These are phyloP conservation scores for Podospora pseudopauciseta DNA, from an alignment of 495 filamentous ascomycete species.

Conservation along the genomic window DNA sequence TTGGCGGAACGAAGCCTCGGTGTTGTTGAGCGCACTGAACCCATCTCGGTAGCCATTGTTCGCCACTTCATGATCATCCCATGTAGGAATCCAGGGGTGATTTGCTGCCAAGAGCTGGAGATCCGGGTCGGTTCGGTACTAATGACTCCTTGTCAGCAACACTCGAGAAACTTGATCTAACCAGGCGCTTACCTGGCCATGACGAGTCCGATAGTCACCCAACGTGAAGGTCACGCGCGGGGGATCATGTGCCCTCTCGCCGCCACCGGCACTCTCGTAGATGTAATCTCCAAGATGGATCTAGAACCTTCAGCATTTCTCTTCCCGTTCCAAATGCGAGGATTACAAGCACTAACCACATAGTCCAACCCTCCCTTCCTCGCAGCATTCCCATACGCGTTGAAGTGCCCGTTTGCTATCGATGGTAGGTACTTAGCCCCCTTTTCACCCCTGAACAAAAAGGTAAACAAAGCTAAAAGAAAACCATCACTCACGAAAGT, in stretches of 20 bases:
- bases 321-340: not conserved
- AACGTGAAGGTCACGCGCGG: slow-evolving; percentile 33
- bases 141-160: not conserved
- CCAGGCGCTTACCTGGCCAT: slow-evolving; percentile 47
- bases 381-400: slow-evolving; percentile 61
- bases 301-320: not conserved
- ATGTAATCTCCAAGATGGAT: slow-evolving; percentile 63
- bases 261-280: slow-evolving; percentile 56
- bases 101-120: slow-evolving; percentile 51
- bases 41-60: slow-evolving; percentile 61
- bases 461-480: slow-evolving; percentile 24
- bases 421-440: not conserved
- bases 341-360: slow-evolving; percentile 29
- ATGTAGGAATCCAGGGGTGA: slow-evolving; percentile 63
- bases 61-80: slow-evolving; percentile 68
- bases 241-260: slow-evolving; percentile 31
- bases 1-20: slow-evolving; percentile 58
- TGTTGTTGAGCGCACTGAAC: slow-evolving; percentile 55
- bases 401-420: slow-evolving; percentile 54
- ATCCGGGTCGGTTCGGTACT: slow-evolving; percentile 41
- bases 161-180: not conserved
- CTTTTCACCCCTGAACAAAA: not conserved
- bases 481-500: slow-evolving; percentile 38
- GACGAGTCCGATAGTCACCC: slow-evolving; percentile 58
- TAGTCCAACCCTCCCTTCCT: slow-evolving; percentile 64